Evolutionary conservation across 2,329 filamentous ascomycete genomes (phyloP), one percentile per base, ranked within the genome.

Genomic region (Tolypocladium sp.): DNA sequence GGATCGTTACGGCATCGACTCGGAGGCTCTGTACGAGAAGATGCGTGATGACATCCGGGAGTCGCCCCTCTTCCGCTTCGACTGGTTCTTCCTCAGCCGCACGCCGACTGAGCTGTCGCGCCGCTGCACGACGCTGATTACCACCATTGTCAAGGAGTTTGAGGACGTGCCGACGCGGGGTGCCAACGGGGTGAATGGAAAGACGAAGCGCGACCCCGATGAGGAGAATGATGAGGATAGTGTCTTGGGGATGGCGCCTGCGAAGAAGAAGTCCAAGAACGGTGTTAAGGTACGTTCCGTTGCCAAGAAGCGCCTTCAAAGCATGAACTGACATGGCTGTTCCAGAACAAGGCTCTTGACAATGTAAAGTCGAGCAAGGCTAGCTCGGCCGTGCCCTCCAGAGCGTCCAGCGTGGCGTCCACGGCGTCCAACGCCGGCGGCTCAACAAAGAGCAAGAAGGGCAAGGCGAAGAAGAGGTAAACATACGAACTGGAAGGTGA

Each of bases 21-120:
- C 89, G 1, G 93, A 97, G 67, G 85, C 85, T 40, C 83, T 99
- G 63, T 95, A 94, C 72, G 94, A 99, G 67, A 88, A 87, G 72
- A 96, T 99, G 70, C 88, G 94, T n/a, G 93, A 97, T 64, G 94
- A 97, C 71, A 96, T 99, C 64, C 89, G 92, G 40, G 92, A 97
- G 64, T 93, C 89, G 59, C 92, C 94, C 12, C 79, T 99, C 4
- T 99, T 99, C 82, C 87, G 94, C 44, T 99, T 99, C 68, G 94
- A 99, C 72, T 99, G 95, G 95, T 99, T 99, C 79, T 97, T 99
- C 80, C 82, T 99, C 46, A 96, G 91, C 72, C 86, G 94, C 53
- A 99, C 93, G 4, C 91, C 94, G 0, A 87, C 92, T 56, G 94
- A 99, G 75, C 89, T 99, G 66, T 89, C 91, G 62, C 87, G 94